A percentile compares a stretch with the other conserved stretches of the same genome.
Conservation (phyloP, 768 basidiomycete species). For the Tulasnella sp. region DNA sequence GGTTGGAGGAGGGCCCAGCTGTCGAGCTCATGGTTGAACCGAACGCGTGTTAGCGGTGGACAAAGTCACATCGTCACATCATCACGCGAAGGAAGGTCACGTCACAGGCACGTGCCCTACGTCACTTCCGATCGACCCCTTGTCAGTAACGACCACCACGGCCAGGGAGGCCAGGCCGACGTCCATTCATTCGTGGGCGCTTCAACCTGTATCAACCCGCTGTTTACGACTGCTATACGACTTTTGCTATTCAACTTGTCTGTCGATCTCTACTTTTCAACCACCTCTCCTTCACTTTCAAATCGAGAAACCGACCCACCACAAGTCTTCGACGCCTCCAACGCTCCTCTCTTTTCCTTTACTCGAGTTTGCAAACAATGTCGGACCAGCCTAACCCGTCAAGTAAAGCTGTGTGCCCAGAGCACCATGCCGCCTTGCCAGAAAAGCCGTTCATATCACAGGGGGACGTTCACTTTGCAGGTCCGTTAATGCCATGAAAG, state of each 20-base stretch:
- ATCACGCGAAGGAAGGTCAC: not conserved
- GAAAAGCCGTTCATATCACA: slow-evolving; percentile 54
- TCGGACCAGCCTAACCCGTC: not conserved
- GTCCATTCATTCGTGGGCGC: not conserved
- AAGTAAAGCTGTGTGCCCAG: slow-evolving; percentile 23
- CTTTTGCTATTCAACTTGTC: not conserved
- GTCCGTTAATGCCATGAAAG: slow-evolving; percentile 33
- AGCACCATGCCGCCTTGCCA: slow-evolving; percentile 35
- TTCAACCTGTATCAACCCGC: not conserved
- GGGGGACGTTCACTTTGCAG: slow-evolving; percentile 53
- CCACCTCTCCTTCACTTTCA: not conserved
- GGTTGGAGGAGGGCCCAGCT: not conserved
- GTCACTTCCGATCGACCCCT: not conserved
- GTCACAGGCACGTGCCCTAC: not conserved
- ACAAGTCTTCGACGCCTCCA: not conserved
- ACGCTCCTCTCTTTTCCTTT: not conserved
- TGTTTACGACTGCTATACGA: not conserved
- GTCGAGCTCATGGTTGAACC: not conserved
- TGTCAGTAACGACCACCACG: not conserved
- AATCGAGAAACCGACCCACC: not conserved
- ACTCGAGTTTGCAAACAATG: not conserved
- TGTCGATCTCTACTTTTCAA: not conserved
- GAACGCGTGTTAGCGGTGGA: not conserved
- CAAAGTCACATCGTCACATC: too few relatives aligned
- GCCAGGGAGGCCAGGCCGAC: not conserved